phyloP scores from a whole-genome alignment of 352 stramenopile species.

The Thalassiosira mediterranea region DNA sequence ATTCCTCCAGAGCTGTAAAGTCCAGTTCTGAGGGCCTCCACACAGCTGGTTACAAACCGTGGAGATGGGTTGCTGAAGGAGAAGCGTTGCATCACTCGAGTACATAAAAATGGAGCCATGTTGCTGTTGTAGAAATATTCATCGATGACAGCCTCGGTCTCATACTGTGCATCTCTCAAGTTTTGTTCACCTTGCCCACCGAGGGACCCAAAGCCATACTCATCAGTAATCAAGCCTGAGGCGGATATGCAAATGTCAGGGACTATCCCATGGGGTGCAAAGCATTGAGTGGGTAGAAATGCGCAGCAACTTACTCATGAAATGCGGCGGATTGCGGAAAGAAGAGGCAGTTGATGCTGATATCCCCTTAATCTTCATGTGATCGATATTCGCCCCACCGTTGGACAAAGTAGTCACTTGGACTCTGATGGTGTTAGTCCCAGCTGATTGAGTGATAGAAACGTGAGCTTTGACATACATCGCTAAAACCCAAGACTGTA shows the following conservation, averaged over 20 bases:
- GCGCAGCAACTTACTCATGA: too few relatives aligned
- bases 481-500: too few relatives aligned
- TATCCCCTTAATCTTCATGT: neutral
- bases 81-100: constrained; percentile 76
- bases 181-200: constrained; percentile 25
- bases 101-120: constrained; percentile 74
- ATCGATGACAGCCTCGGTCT: constrained; percentile 76
- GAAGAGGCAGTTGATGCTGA: neutral
- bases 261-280: too few relatives aligned
- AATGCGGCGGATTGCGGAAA: neutral
- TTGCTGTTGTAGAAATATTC: constrained; percentile 76
- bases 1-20: constrained; percentile 36
- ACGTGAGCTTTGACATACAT: too few relatives aligned
- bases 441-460: too few relatives aligned
- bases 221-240: too few relatives aligned
- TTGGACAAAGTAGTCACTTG: neutral
- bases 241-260: too few relatives aligned
- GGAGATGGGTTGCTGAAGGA: constrained; percentile 68
- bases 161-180: constrained; percentile 60
- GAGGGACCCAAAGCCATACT: too few relatives aligned
- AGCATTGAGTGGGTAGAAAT: too few relatives aligned
- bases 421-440: neutral
- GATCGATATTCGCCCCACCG: neutral
- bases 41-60: constrained; percentile 57
- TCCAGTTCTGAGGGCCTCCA: constrained; percentile 28